phyloP scores from a whole-genome alignment of 306 rosid genomes.

The Chamaecrista fasciculata region DNA sequence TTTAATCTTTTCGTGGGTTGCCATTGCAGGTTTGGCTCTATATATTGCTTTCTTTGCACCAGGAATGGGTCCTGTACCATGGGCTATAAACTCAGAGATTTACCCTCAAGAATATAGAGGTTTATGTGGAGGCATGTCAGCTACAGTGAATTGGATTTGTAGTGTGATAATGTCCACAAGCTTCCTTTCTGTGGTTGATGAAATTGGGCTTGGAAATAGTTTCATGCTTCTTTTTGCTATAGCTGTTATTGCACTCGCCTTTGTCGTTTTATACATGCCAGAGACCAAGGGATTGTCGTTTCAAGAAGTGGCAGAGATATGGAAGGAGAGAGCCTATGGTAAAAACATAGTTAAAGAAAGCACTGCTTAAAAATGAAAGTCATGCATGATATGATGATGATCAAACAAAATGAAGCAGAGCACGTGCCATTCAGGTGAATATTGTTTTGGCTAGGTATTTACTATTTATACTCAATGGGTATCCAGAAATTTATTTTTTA shows the following conservation, averaged over 20 bases:
- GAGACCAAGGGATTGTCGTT: conserved; percentile 81
- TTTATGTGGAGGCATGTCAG: background rate
- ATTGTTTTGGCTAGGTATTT: too few species aligned
- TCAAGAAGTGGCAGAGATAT: conserved; percentile 65
- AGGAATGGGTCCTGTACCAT: background rate
- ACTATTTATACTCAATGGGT: too few species aligned
- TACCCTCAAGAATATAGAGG: background rate
- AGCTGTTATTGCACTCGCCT: conserved; percentile 48
- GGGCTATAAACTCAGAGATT: background rate
- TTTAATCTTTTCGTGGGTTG: too few species aligned
- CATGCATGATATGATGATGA: too few species aligned
- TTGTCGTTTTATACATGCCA: conserved; percentile 55
- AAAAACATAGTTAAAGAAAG: conserved; percentile 31
- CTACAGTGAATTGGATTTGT: conserved; percentile 68
- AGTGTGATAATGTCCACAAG: conserved; percentile 63
- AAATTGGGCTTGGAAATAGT: conserved; percentile 53
- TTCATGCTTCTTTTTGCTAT: conserved; percentile 57
- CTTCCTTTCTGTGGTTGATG: conserved; percentile 60
- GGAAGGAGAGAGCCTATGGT: conserved; percentile 68
- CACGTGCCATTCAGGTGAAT: too few species aligned
- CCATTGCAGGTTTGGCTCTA: background rate
- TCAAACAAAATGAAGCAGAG: too few species aligned
- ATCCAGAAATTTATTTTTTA: too few species aligned
- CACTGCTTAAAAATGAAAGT: too few species aligned
- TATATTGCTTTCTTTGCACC: background rate